phyloP scores from a whole-genome alignment of 805 yeast species.

The Pichia insulana region DNA sequence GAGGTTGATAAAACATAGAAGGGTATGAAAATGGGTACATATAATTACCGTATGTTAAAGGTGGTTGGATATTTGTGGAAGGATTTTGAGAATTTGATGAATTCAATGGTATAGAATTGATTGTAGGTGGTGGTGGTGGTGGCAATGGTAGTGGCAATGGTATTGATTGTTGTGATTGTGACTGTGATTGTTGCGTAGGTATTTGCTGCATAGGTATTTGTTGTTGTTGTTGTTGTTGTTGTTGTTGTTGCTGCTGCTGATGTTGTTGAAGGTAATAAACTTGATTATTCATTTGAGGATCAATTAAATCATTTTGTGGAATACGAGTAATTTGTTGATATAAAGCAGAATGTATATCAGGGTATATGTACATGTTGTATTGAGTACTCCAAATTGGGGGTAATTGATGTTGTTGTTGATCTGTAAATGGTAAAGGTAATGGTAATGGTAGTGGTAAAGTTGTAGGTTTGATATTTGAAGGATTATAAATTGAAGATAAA shows the following conservation, averaged over 20 bases:
- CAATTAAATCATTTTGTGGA: no score
- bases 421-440: neutral
- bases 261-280: neutral
- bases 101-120: no score
- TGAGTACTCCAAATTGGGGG: neutral
- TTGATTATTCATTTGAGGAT: no score
- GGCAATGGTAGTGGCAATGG: no score
- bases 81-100: neutral
- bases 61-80: neutral
- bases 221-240: neutral
- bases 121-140: no score
- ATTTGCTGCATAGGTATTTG: no score
- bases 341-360: neutral
- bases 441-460: no score
- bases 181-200: no score
- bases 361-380: neutral
- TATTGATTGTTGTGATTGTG: no score
- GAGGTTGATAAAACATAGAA: conserved; percentile 5
- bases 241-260: neutral
- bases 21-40: conserved; percentile 1
- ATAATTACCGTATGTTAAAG: no score
- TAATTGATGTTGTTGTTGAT: conserved; percentile 1
- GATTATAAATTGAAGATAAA: neutral
- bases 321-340: neutral
- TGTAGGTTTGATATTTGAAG: neutral